Evolutionary conservation across 1,284 basidiomycete genomes (phyloP), one percentile per base, ranked within the genome.

Genomic region (Rhodotorula sp.): DNA sequence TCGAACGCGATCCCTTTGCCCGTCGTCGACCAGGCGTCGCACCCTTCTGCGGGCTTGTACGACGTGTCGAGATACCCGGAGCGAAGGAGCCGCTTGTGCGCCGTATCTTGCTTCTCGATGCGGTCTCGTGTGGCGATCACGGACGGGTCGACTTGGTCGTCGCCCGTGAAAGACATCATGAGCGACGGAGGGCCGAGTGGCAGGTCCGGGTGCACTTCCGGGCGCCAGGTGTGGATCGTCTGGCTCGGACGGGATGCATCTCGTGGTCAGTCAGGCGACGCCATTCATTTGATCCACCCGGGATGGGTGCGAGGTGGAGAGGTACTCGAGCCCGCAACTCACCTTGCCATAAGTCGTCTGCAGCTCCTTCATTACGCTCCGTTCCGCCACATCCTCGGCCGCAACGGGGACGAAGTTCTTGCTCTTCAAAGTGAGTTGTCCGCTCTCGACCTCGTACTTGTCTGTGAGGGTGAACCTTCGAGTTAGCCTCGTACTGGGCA

Each of bases 281-380:
- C 10, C 33, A 37, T 10, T 10, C 10, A 42, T 42, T 42, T 42
- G 37, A 10, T 42, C 37, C 10, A 12, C 37, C 37, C 10, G 37
- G 3, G 37, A 42, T n/a, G 48, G 42, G n/a, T 8, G 57, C n/a
- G 10, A 24, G 57, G 26, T 15, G 15, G 2, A 10, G 15, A 37
- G 42, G 59, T 29, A 10, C 14, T 12, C 37, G 29, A 30, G 12
- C 33, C 15, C 42, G 44, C 15, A 1, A 83, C 30, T 30, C 49
- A 51, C 83, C 80, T 86, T 86, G 61, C 84, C 85, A 70, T 85
- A 86, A 2, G 84, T 84, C 64, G 80, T 80, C 68, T 86, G 83
- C 4, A 85, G 78, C 67, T 84, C 82, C 6, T 82, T 78, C 84
- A 86, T 85, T 0, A 82, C 81, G 0, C 82, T 82, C 66, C 83